Conservation (phyloP, 2,329 filamentous ascomycete species). For the Didymella glomerata region DNA sequence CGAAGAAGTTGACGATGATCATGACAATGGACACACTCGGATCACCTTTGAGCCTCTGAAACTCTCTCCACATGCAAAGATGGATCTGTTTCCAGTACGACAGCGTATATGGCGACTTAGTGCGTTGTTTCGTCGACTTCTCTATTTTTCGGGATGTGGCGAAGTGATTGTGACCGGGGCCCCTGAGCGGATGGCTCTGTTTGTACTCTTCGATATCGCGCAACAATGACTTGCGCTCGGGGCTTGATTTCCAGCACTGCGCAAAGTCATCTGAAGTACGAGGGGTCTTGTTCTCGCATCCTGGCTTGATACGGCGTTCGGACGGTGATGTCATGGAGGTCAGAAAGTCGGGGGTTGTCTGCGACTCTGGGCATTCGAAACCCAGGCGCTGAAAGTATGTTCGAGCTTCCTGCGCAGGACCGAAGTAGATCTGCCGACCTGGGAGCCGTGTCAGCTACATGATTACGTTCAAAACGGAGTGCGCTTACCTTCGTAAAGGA, state of each 20-base stretch:
- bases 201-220: not conserved
- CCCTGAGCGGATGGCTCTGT: not conserved
- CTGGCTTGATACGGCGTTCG: not conserved
- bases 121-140: not conserved
- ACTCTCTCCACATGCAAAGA: not conserved
- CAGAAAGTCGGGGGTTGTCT: constrained; percentile 64
- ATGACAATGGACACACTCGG: not conserved
- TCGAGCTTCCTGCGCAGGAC: not conserved
- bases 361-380: constrained; percentile 71
- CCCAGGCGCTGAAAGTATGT: constrained; percentile 74
- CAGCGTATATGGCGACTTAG: not conserved
- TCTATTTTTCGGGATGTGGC: not conserved
- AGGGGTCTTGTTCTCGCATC: not conserved
- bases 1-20: not conserved
- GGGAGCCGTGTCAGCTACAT: not conserved
- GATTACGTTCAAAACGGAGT: not conserved
- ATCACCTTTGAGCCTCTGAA: not conserved
- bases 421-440: not conserved
- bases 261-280: not conserved
- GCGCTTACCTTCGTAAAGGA: not conserved
- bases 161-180: not conserved
- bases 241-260: not conserved
- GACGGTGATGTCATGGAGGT: constrained; percentile 68
- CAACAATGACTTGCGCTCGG: not conserved
- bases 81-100: not conserved